Evolutionary conservation across 345 rosid species (phyloP), one percentile per base, ranked within the genome.

Genomic region (Lepidium africanum): DNA sequence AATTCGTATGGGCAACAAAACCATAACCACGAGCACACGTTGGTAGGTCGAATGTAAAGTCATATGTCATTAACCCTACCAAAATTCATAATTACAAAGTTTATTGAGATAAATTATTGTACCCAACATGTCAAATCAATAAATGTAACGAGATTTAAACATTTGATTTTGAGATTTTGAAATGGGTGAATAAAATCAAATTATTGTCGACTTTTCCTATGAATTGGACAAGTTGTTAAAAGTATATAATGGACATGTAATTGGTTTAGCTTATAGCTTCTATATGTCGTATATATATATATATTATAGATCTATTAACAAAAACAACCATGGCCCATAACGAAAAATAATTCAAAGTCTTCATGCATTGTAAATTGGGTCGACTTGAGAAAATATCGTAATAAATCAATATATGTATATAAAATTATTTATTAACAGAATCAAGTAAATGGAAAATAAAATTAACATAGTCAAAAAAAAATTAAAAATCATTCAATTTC

Each of bases 61-160:
- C 78, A 35, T 32, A 19, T 17, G 59, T 59, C 69, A 61, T 7
- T 47, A 68, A 61, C 74, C 73, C 69, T 69, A 74, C 73, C 70
- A 23, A 74, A 67, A 46, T 11, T 30, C 59, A 40, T 27, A 68
- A 9, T 21, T 32, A 52, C 16, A 30, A 62, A 21, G 36, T 25
- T 57, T 35, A 51, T 43, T 19, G 43, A 8, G 51, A 45, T 40
- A 19, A 57, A 73, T 73, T 49, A 65, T 59, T 65, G 72, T 48
- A 66, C 71, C 61, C 50, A 30, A 21, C 38, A 58, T 66, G 54
- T 65, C 77, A 73, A 65, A 73, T 73, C 77, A 73, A 45, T 50
- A 55, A 49, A 59, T 53, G 33, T 73, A 33, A 14, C 10, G 8
- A 41, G 50, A 66, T 50, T 55, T 21, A 49, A 21, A 58, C 52